Conservation (phyloP, 257 asterid genomes). For the Capsicum rhomboideum region DNA sequence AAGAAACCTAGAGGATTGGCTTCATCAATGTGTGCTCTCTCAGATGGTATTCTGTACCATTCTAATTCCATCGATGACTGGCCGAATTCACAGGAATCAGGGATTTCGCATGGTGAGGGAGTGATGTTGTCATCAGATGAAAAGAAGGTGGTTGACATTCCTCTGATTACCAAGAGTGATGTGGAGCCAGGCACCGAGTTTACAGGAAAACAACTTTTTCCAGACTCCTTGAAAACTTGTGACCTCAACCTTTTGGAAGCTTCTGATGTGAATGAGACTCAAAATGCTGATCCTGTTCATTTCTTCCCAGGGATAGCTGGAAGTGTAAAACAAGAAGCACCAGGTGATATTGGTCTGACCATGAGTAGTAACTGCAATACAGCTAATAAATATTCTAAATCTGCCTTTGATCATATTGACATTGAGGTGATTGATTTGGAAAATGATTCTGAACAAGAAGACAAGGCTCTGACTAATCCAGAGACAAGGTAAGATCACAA, state of each 20-base stretch:
- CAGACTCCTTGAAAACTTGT: conserved; percentile 70
- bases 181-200: conserved; percentile 26
- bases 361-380: conserved; percentile 32
- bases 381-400: conserved; percentile 35
- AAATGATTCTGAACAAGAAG: conserved; percentile 56
- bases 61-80: conserved; percentile 33
- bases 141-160: conserved; percentile 34
- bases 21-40: conserved; percentile 28
- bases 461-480: conserved; percentile 34
- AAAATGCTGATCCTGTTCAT: conserved; percentile 28
- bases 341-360: conserved; percentile 67
- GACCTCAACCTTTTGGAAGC: conserved; percentile 76
- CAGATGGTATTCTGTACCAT: conserved; percentile 27
- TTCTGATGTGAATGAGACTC: conserved; percentile 49
- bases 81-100: conserved; percentile 30
- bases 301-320: conserved; percentile 35
- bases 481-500: conserved; percentile 50
- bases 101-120: conserved; percentile 22
- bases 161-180: conserved; percentile 38
- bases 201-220: conserved; percentile 55
- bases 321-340: conserved; percentile 26
- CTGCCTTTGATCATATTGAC: conserved; percentile 31
- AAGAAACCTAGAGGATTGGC: conserved; percentile 25
- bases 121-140: conserved; percentile 34
- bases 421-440: conserved; percentile 95